phyloP scores from a whole-genome alignment of 1,139 yeast genomes.

The Pichia sp. region DNA sequence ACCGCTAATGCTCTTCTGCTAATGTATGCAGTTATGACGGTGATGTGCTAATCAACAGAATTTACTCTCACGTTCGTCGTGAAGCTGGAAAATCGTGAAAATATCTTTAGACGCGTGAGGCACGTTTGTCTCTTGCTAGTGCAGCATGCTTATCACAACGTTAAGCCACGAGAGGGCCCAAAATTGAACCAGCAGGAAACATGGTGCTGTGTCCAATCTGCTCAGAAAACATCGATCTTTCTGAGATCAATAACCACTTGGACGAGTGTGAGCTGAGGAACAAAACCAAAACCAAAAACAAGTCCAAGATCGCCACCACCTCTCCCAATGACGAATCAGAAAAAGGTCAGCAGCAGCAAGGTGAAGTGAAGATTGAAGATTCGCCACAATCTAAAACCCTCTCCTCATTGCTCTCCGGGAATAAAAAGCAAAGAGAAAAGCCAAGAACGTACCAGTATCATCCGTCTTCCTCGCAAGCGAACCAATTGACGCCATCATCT shows the following conservation, averaged over 20 bases:
- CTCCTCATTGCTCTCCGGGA: conserved; percentile 22
- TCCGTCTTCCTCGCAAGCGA: conserved; percentile 4
- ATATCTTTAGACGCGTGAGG: background rate
- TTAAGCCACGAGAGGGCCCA: background rate
- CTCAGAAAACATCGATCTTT: conserved; percentile 24
- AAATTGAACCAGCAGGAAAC: background rate
- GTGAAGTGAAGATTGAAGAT: background rate
- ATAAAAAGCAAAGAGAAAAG: conserved; percentile 17
- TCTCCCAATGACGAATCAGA: conserved; percentile 2
- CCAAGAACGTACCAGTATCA: conserved; percentile 24
- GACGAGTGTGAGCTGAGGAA: conserved; percentile 27
- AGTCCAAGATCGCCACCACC: background rate
- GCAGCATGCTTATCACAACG: background rate
- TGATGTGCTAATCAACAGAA: background rate
- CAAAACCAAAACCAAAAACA: background rate
- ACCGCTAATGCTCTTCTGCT: too few relatives aligned
- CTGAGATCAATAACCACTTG: conserved; percentile 29
- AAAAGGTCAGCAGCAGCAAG: background rate
- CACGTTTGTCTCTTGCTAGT: background rate
- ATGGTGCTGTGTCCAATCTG: conserved; percentile 35
- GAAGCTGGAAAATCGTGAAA: background rate
- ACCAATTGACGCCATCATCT: background rate
- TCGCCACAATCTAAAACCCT: conserved; percentile 12
- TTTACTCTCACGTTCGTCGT: too few relatives aligned
- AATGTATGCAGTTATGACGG: background rate